Base-by-base conservation (phyloP, 441 rosid species). In the Erodium texanum region DNA sequence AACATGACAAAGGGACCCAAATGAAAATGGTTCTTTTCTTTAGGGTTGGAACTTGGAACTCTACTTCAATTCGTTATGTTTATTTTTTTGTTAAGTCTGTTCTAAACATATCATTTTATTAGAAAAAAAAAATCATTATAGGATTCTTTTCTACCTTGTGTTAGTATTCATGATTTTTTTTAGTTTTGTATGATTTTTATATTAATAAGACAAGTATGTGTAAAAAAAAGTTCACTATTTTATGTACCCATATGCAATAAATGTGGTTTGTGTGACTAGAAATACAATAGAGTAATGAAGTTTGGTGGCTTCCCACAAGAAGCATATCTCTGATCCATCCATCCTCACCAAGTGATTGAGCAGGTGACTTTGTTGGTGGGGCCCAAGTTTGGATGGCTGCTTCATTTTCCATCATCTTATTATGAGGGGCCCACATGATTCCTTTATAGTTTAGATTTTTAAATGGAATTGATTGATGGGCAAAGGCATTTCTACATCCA, bases 1-100 rank as follows among this genome's bases (percentile, higher is more conserved):
- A 73, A 72, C 79, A 77, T 70, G 84, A 78, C 79, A 32, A 80
- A 71, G 77, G 77, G 70, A 64, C 83, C 86, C 69, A 69, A 68
- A 63, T 48, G 29, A 59, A 38, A 38, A 6, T 38, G 45, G 45
- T 38, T 38, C 14, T 11, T 2, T 38, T 0, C 45, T 38, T 2
- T 38, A 7, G 11, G 45, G 7, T 32, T 32, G 6, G n/a, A n/a
- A 32, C 2, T 2, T 32, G 36, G 36, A 32, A 32, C 36, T 32
- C 2, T 32, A 32, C 36, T 32, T 32, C 36, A 32, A 32, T 32
- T 32, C 6, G 3, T 32, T 6, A 32, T 32, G 2, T 6, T 32
- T 32, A 32, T 32, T 6, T 6, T 32, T 32, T n/a, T n/a, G n/a
- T n/a, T n/a, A n/a, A n/a, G n/a, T n/a, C n/a, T n/a, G n/a, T n/a